Evolutionary conservation across 225 moss, liverwort and hornwort genomes (phyloP), one percentile per base, ranked within the genome.

Genomic region (Anthoceros angustus): DNA sequence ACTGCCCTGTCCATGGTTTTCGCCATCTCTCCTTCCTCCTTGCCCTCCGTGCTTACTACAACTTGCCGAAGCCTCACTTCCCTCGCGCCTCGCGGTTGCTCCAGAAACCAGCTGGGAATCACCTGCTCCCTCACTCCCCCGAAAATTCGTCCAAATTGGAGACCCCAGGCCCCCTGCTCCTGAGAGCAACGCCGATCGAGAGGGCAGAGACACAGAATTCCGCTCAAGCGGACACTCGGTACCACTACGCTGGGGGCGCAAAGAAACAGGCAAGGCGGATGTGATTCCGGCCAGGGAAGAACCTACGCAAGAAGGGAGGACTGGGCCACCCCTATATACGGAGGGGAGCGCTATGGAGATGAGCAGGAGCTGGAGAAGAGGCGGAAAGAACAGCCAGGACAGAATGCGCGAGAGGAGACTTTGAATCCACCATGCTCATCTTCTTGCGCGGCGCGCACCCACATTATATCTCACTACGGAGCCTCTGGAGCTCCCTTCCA

Each of bases 341-440:
- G 32, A 32, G 32, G 32, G 32, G 32, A 32, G 32, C 2, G 32
- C 32, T 32, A 32, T 32, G 2, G 32, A 32, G 32, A 32, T 32
- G 32, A 32, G 32, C 32, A 32, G 32, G 32, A 32, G 32, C 2
- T 32, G 32, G 55, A 23, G n/a, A 23, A 55, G 55, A 23, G 23
- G 55, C n/a, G 55, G 55, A 55, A 55, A 55, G 55, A 55, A 55
- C n/a, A 20, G n/a, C 14, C n/a, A 18, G 23, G 55, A 55, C 55
- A 23, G 12, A 18, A 20, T 18, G 55, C 32, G 16, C 23, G 16
- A 55, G 55, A 23, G 7, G 5, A 23, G 10, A 55, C 18, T 55
- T 55, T 55, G 55, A 55, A 55, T 23, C 23, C 55, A 8, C 55
- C 55, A 55, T 55, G 55, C 55, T 23, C 55, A 18, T 55, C 55